Conservation (phyloP, 2,329 filamentous ascomycete species). For the Septoria linicola region DNA sequence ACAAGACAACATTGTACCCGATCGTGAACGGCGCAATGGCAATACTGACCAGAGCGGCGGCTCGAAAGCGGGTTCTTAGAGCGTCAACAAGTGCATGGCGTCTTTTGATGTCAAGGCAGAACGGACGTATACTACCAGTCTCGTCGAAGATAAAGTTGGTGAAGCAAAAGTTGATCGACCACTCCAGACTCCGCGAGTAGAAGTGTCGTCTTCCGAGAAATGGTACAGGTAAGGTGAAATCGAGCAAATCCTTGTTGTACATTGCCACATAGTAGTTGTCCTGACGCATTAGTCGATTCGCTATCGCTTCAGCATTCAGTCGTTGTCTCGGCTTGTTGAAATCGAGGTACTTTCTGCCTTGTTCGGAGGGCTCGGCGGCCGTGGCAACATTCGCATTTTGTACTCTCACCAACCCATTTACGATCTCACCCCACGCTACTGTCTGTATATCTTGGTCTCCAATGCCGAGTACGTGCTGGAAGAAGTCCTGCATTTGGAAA, state of each 20-base stretch:
- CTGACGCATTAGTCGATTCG: conserved; percentile 91
- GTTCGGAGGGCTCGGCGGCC: conserved; percentile 57
- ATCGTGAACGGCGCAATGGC: conserved; percentile 83
- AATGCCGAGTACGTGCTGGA: conserved; percentile 76
- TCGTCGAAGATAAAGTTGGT: conserved; percentile 93
- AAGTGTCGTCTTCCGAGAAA: conserved; percentile 76
- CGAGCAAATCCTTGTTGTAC: conserved; percentile 93
- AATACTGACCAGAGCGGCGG: conserved; percentile 82
- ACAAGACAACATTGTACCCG: conserved; percentile 81
- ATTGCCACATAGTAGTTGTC: conserved; percentile 97
- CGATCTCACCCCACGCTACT: conserved; percentile 89
- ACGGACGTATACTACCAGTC: conserved; percentile 78
- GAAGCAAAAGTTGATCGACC: conserved; percentile 87
- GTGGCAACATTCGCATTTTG: conserved; percentile 86
- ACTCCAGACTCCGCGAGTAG: conserved; percentile 86
- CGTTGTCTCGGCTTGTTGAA: conserved; percentile 61
- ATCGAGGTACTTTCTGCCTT: conserved; percentile 64
- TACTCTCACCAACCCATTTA: conserved; percentile 78
- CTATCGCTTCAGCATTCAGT: conserved; percentile 94
- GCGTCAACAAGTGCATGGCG: conserved; percentile 75
- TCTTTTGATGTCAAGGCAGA: conserved; percentile 81
- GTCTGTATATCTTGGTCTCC: conserved; percentile 87
- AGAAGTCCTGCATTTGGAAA: conserved; percentile 79
- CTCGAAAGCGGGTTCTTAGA: conserved; percentile 72
- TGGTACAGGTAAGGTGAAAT: conserved; percentile 81